Percentiles rank a stretch among this genome's conserved stretches.
These are phyloP conservation scores for Macroventuria anomochaeta DNA, from an alignment of 2,329 filamentous ascomycete genomes.

Conservation along the genomic window DNA sequence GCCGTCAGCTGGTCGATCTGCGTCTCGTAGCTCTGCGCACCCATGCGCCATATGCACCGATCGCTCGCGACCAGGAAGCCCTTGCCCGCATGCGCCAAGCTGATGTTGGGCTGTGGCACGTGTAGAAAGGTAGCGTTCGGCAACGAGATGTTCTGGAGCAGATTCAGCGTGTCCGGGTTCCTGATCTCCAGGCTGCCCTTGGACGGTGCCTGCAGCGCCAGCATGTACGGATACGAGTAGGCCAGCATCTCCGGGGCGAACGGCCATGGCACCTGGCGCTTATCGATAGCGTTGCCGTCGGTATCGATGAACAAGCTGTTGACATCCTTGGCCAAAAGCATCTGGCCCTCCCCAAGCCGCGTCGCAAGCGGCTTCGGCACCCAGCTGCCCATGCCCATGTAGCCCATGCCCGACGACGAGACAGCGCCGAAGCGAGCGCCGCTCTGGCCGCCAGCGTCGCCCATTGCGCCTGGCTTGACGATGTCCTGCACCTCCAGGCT, in stretches of 20 bases:
- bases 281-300: constrained; percentile 80
- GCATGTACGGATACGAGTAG: constrained; percentile 95
- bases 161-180: constrained; percentile 88
- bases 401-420: constrained; percentile 88
- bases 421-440: constrained; percentile 81
- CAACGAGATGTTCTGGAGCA: constrained; percentile 83
- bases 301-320: constrained; percentile 92
- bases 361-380: constrained; percentile 89
- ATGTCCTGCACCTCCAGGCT: constrained; percentile 78
- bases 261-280: constrained; percentile 90
- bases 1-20: constrained; percentile 84
- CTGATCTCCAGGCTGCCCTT: constrained; percentile 89
- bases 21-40: constrained; percentile 85
- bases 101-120: constrained; percentile 90
- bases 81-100: constrained; percentile 93
- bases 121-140: constrained; percentile 85
- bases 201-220: constrained; percentile 81
- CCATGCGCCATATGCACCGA: constrained; percentile 94
- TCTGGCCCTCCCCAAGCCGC: constrained; percentile 79
- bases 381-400: constrained; percentile 92
- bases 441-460: constrained; percentile 68
- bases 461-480: constrained; percentile 74
- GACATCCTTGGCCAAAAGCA: constrained; percentile 96
- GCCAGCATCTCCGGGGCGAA: constrained; percentile 87
- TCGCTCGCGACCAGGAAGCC: constrained; percentile 94